Evolutionary conservation across 2,329 filamentous ascomycete genomes (phyloP).

Genomic region (Fulvia fulva): DNA sequence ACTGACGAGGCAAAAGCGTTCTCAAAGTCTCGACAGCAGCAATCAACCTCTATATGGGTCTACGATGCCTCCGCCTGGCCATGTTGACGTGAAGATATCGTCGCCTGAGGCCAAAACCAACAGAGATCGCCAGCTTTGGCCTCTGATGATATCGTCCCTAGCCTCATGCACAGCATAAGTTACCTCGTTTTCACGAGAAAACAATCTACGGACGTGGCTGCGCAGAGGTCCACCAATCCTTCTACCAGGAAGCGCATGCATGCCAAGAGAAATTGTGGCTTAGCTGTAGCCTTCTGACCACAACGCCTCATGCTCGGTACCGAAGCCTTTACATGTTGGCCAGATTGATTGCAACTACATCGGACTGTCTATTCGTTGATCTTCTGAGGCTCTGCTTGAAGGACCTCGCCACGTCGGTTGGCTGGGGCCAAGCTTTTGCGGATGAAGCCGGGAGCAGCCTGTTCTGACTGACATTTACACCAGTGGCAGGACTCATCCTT

Average conservation of each 20-base stretch:
- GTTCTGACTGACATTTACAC: no score
- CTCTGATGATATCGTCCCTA: background rate
- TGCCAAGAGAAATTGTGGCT: background rate
- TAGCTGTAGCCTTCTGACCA: background rate
- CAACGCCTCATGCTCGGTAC: background rate
- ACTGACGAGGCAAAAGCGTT: background rate
- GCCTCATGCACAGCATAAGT: background rate
- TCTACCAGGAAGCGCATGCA: background rate
- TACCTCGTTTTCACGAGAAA: background rate
- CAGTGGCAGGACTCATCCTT: no score
- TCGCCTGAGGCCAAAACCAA: background rate
- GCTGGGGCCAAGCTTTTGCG: no score
- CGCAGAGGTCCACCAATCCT: background rate
- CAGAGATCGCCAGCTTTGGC: background rate
- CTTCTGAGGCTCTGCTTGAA: no score
- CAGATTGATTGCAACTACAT: no score
- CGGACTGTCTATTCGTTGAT: no score
- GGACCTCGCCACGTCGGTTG: no score
- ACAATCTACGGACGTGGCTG: background rate
- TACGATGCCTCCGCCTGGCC: background rate
- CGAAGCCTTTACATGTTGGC: no score
- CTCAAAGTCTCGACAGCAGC: background rate
- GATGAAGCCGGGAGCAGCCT: no score
- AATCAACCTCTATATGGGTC: background rate
- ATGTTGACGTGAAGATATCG: background rate